Evolutionary conservation across 2,329 filamentous ascomycete species (phyloP), one percentile per base, ranked within the genome.

Genomic region (Zymoseptoria pseudotritici): DNA sequence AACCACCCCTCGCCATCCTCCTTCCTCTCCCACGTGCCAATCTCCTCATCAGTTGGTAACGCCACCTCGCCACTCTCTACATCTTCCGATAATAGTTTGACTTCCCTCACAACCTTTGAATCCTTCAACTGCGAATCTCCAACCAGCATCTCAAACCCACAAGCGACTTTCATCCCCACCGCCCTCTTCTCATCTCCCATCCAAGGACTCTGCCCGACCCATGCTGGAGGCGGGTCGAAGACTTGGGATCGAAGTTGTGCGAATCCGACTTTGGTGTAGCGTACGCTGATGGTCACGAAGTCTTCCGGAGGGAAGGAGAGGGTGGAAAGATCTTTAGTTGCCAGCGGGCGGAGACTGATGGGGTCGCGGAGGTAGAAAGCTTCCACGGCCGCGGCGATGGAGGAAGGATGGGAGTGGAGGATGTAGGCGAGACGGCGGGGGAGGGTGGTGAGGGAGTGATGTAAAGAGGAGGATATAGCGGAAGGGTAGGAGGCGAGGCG

Each of bases 351-450:
- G 51, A 97, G 75, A 0, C 87, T 82, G 59, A 91, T 81, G 0
- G 91, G 87, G 69, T 97, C 92, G 62, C 94, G 86, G 13, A 96
- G 82, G 73, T 97, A 97, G 74, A 99, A 97, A 0, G 89, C 86
- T 74, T 99, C 95, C 2, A 93, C 84, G 1, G 91, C 91, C 0
- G 91, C 86, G 2, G 91, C 87, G 59, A 97, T 86, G 61, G 89
- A 86, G 17, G 86, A 83, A 0, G 92, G 90, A 21, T 86, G 84
- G 51, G 83, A 77, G 67, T 93, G 89, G 2, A 99, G 77, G 46
- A 97, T 80, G 65, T 87, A 87, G 6, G 91, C 93, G 26, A 96
- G 76, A 66, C 87, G 91, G 60, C 94, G 85, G 0, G 94, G 94
- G 31, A 99, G 80, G 0, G 83, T 87, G 24, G 91, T 77, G 3